These are phyloP conservation scores for Taphrina wiesneri DNA, from an alignment of 1,139 yeast genomes.

Conservation along the genomic window DNA sequence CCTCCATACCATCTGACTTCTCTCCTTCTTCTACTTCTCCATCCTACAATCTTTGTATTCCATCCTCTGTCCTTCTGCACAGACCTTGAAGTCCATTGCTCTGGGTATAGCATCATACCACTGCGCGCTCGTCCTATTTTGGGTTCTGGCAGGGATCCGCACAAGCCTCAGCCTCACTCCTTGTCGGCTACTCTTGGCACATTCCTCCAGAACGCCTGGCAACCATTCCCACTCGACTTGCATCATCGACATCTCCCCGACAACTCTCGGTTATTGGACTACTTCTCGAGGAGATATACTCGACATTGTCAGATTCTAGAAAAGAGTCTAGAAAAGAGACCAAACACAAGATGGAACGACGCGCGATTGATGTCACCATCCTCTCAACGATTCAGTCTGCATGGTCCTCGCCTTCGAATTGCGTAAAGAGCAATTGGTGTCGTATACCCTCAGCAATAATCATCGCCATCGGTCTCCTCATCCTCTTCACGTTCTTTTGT, in stretches of 20 bases:
- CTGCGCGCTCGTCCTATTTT: background rate
- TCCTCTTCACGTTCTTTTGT: conserved; percentile 38
- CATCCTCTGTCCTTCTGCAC: background rate
- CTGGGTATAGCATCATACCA: too few species aligned
- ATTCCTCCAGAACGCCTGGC: conserved; percentile 1
- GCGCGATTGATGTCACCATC: conserved; percentile 8
- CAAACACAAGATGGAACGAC: background rate
- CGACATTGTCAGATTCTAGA: too few species aligned
- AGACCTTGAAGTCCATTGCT: too few species aligned
- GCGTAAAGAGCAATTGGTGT: conserved; percentile 30
- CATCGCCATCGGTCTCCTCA: conserved; percentile 36
- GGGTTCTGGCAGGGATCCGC: background rate
- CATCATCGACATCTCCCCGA: background rate
- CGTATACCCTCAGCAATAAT: conserved; percentile 27
- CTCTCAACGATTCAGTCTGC: conserved; percentile 21
- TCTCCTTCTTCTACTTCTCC: background rate
- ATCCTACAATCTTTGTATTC: background rate
- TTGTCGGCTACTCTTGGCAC: background rate
- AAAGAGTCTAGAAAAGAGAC: background rate
- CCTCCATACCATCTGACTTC: too few species aligned
- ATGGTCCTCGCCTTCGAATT: conserved; percentile 25
- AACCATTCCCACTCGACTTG: background rate
- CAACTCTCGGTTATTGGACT: too few species aligned
- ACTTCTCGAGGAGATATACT: too few species aligned
- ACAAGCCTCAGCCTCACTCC: background rate